Percentiles rank a stretch among this genome's conserved stretches.
Evolutionary conservation across 2,329 filamentous ascomycete species (phyloP).

Genomic region (Boeremia exigua): DNA sequence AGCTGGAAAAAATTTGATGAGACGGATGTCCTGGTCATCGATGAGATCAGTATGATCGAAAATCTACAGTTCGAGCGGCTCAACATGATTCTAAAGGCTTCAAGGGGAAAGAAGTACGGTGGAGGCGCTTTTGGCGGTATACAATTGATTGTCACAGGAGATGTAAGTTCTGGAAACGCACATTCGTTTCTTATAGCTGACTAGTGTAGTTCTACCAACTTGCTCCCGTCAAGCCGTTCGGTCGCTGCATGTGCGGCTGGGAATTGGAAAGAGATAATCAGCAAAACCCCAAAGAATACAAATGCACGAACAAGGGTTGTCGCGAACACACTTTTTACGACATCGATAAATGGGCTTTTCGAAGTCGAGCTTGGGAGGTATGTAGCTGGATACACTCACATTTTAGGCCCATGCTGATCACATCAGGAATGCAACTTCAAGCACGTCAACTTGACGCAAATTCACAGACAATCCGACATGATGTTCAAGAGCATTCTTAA

Average conservation of each 20-base stretch:
- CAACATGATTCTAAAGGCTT: constrained; percentile 56
- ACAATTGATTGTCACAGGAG: constrained; percentile 64
- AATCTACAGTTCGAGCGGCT: constrained; percentile 59
- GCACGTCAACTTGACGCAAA: constrained; percentile 59
- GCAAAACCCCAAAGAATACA: constrained; percentile 15
- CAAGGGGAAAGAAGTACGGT: constrained; percentile 23
- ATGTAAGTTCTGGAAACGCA: constrained; percentile 38
- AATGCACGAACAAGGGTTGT: constrained; percentile 27
- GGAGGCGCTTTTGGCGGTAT: constrained; percentile 54
- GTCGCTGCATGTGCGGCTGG: constrained; percentile 59
- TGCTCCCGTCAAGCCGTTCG: constrained; percentile 64
- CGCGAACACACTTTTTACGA: constrained; percentile 51
- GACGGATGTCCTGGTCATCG: constrained; percentile 66
- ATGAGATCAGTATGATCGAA: constrained; percentile 72
- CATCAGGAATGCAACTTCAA: constrained; percentile 57
- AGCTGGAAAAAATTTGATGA: constrained; percentile 38
- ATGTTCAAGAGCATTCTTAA: constrained; percentile 63
- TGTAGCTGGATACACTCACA: not conserved
- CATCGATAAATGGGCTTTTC: constrained; percentile 67
- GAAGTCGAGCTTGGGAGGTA: constrained; percentile 59
- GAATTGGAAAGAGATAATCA: constrained; percentile 28
- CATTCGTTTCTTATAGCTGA: not conserved
- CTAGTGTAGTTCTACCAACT: constrained; percentile 47
- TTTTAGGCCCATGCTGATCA: constrained; percentile 4
- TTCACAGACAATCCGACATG: constrained; percentile 64